Base-by-base conservation (phyloP, 306 rosid species). In the Citrullus amarus region DNA sequence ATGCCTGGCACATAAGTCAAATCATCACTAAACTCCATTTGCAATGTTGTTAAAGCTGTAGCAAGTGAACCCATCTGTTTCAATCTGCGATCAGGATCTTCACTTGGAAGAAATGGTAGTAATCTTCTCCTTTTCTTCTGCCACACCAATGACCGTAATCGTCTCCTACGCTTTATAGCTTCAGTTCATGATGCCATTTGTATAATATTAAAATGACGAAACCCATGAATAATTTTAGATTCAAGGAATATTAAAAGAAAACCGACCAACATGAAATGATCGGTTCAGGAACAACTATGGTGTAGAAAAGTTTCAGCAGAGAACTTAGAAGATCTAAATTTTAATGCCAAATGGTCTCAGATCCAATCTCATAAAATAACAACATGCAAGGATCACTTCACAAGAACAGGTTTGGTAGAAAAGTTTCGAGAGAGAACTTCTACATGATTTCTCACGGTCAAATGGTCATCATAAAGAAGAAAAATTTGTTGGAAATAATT, bases 31-130 rank as follows among this genome's bases (percentile, higher is more conserved):
- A 90, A 92, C 79, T 92, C 83, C 84, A 92, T 86, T 50, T 78
- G 76, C 78, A 86, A 80, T 79, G 90, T 84, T 46, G 85, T 84
- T 82, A 92, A 88, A 51, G 97, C 96, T 11, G 89, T 58, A 80
- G 96, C 97, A 80, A 92, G 96, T 13, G 93, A 92, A 82, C 89
- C 86, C 97, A 92, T 89, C 82, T 92, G 97, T 80, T 90, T 86
- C 79, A 90, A 59, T 82, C 96, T 90, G 78, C 71, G 86, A 76
- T 76, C 80, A 74, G 85, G 85, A 86, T 90, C 91, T 75, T 88
- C 86, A 16, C 91, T 61, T 74, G 97, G 93, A 86, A 83, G 65
- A 80, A 84, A 92, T 15, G 97, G 92, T 54, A 92, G 81, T 14
- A 92, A 48, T 80, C 90, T 89, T 80, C 96, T 89, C 56, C 81